A percentile compares a stretch with the other conserved stretches of the same genome.
Evolutionary conservation across 257 asterid species (phyloP).

Genomic region (Lavandula angustifolia): DNA sequence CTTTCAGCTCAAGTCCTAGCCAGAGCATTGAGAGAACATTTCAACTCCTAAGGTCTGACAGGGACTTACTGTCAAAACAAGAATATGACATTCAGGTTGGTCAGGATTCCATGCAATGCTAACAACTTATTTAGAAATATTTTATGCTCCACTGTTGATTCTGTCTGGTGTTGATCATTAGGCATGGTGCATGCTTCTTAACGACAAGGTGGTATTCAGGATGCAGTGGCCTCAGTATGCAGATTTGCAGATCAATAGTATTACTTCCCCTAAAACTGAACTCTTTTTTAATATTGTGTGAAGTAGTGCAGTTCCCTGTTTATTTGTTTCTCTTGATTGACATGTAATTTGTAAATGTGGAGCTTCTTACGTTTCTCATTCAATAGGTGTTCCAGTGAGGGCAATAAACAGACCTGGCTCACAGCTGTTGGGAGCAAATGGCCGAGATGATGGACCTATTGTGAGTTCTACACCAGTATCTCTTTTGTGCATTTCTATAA

Average conservation of each 20-base stretch:
- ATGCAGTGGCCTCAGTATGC: slow-evolving; percentile 99
- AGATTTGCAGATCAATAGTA: slow-evolving; percentile 94
- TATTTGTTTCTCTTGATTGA: neutral
- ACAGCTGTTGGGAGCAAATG: slow-evolving; percentile 87
- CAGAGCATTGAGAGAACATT: slow-evolving; percentile 84
- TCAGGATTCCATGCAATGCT: slow-evolving; percentile 31
- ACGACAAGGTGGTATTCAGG: slow-evolving; percentile 89
- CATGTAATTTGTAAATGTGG: neutral
- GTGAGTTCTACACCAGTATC: slow-evolving; percentile 52
- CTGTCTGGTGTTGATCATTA: slow-evolving; percentile 38
- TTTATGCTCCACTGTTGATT: slow-evolving; percentile 10
- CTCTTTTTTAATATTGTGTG: neutral
- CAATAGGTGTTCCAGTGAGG: slow-evolving; percentile 80
- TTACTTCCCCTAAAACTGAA: slow-evolving; percentile 30
- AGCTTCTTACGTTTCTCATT: slow-evolving; percentile 30
- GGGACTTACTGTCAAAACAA: slow-evolving; percentile 74
- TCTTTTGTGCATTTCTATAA: too few species aligned
- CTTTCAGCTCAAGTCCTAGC: slow-evolving; percentile 75
- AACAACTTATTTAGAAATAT: slow-evolving; percentile 16
- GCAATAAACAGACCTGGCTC: slow-evolving; percentile 92
- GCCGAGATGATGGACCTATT: slow-evolving; percentile 95
- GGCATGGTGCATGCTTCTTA: slow-evolving; percentile 98
- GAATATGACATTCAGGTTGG: slow-evolving; percentile 92
- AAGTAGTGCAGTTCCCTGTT: neutral
- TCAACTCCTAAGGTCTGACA: slow-evolving; percentile 81